A percentile compares a stretch with the other conserved stretches of the same genome.
These are phyloP conservation scores for Telopea speciosissima DNA, from an alignment of 177 flowering plant genomes.

Conservation along the genomic window DNA sequence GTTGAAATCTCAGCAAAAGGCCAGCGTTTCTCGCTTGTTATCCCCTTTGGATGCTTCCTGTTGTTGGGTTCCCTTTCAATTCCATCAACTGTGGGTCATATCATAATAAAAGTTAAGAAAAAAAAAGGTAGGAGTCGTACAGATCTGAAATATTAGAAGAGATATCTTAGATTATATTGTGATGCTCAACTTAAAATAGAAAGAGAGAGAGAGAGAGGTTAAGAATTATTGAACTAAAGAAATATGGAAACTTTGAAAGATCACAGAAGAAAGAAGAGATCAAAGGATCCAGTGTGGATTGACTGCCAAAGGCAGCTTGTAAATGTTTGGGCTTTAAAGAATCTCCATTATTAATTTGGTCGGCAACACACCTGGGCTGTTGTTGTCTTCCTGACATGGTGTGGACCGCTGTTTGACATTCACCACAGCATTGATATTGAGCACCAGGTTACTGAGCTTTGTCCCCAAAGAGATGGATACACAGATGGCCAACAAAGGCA, in stretches of 20 bases:
- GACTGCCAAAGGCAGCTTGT: not conserved
- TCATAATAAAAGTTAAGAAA: not conserved
- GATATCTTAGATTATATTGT: no score
- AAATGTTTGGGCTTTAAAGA: slow-evolving; percentile 1
- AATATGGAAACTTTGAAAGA: not conserved
- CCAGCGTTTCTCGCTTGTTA: not conserved
- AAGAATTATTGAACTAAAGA: no score
- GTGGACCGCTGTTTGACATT: not conserved
- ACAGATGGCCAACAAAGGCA: no score
- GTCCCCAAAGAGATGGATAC: no score
- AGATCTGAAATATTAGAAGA: not conserved
- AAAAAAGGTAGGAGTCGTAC: not conserved
- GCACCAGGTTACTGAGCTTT: no score
- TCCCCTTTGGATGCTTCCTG: not conserved
- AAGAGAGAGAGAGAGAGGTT: not conserved
- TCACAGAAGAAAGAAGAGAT: not conserved
- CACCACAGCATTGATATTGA: no score
- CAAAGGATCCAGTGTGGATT: not conserved
- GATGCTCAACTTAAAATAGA: no score
- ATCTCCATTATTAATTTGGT: not conserved
- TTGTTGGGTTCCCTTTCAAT: not conserved
- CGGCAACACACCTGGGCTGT: not conserved
- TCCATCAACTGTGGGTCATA: not conserved
- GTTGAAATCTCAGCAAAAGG: slow-evolving; percentile 14
- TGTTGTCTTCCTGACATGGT: no score